Percentiles rank a stretch among this genome's conserved stretches.
Evolutionary conservation across 305 asterid species (phyloP).

Genomic region (Petunia hybrid): DNA sequence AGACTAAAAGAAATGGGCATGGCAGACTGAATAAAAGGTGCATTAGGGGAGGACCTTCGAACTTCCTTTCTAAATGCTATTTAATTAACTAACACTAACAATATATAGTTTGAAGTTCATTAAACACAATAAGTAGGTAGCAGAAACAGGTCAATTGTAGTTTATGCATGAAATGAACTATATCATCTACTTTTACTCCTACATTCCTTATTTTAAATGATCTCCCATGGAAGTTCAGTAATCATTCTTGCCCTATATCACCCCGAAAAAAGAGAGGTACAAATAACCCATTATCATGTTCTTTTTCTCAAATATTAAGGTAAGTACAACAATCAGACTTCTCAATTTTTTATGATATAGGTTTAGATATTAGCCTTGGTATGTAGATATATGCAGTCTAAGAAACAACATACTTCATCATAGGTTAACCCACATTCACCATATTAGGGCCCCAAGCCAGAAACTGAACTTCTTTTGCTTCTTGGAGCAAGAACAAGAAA

Average conservation of each 20-base stretch:
- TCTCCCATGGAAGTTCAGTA: not conserved
- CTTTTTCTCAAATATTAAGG: constrained; percentile 15
- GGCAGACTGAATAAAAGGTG: constrained; percentile 8
- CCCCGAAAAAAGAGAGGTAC: not conserved
- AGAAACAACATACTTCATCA: too few species aligned
- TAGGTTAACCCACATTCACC: not conserved
- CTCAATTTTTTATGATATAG: not conserved
- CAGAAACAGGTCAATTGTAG: constrained; percentile 7
- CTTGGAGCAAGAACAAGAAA: constrained; percentile 35
- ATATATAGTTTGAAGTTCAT: constrained; percentile 2
- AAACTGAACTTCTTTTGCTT: constrained; percentile 31
- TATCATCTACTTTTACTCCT: not conserved
- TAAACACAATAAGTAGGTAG: not conserved
- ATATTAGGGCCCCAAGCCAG: too few species aligned
- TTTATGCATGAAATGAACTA: constrained; percentile 6
- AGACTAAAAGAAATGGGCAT: not conserved
- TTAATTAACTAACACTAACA: constrained; percentile 25
- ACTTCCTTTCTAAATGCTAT: constrained; percentile 9
- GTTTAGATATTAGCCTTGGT: not conserved
- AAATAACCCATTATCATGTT: not conserved
- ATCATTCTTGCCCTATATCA: not conserved
- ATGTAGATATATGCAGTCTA: too few species aligned
- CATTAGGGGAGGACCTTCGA: not conserved
- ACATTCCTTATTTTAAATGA: not conserved
- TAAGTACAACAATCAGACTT: not conserved